phyloP scores from a whole-genome alignment of 2,329 filamentous ascomycete genomes.

The Colletotrichum lupini region DNA sequence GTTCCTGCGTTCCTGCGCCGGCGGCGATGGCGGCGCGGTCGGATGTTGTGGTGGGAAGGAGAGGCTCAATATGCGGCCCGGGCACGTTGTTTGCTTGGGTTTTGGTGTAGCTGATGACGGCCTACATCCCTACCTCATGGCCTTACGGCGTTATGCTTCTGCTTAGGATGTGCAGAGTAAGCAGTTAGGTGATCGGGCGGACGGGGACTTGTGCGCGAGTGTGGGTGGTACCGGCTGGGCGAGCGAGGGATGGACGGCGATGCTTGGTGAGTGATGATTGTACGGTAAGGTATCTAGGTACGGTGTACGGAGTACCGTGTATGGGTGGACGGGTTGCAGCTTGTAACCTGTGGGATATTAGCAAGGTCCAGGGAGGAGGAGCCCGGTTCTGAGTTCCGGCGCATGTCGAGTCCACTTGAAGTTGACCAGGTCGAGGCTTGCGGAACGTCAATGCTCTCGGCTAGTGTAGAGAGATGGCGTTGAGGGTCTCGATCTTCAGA shows the following conservation, averaged over 20 bases:
- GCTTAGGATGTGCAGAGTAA: background rate
- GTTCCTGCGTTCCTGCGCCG: slow-evolving; percentile 32
- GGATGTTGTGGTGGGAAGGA: slow-evolving; percentile 5
- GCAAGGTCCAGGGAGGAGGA: slow-evolving; percentile 24
- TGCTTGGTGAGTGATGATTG: slow-evolving; percentile 2
- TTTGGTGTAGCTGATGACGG: slow-evolving; percentile 17
- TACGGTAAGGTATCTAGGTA: too few relatives aligned
- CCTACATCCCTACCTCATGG: slow-evolving; percentile 14
- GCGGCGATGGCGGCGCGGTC: background rate
- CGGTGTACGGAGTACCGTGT: too few relatives aligned
- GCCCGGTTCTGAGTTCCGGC: slow-evolving; percentile 2
- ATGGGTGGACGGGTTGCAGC: too few relatives aligned
- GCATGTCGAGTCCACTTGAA: background rate
- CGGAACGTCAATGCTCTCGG: slow-evolving; percentile 18
- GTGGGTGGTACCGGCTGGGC: background rate
- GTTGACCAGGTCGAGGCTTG: slow-evolving; percentile 10
- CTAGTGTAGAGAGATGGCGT: background rate
- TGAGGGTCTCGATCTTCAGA: background rate
- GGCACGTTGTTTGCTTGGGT: slow-evolving; percentile 31
- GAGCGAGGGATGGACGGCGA: slow-evolving; percentile 12
- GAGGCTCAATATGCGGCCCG: slow-evolving; percentile 30
- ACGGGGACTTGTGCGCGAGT: background rate
- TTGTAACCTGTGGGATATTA: background rate
- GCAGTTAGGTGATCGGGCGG: background rate
- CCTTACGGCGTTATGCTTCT: slow-evolving; percentile 22